Base-by-base conservation (phyloP, 352 stramenopile genomes). In the Globisporangium ultimum region DNA sequence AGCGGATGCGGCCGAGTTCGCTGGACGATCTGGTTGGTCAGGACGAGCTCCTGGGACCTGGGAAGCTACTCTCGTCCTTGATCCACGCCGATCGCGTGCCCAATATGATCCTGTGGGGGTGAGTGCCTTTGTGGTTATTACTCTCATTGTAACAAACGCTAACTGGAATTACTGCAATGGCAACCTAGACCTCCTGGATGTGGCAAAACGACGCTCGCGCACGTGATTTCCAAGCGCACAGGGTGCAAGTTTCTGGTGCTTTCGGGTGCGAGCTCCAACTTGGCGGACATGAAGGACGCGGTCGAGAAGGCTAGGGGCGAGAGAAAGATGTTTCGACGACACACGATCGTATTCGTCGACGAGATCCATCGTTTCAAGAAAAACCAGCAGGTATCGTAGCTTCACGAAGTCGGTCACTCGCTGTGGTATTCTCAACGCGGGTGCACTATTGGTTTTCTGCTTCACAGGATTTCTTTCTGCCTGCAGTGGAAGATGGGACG, bases 321-420 rank as follows among this genome's bases (percentile, higher is more conserved):
- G 60, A 67, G 64, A 18, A 84, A 84, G 50, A 67, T 93, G 55
- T 74, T 87, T 6, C 65, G 67, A 14, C 64, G 84, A 49, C 71
- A 78, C 21, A 95, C 88, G 0, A 91, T 94, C 22, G 73, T 96
- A 17, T 96, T 96, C 50, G 82, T 95, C 1, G 88, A 96, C 45
- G 88, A 96, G 64, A 89, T 96, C 53, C 88, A 96, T 61, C 80
- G 84, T 8, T 95, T 93, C 65, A 95, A 91, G 56, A 95, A 95
- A 64, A 88, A 87, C 55, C 81, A 93, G 40, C 88, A 96, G 28
- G 28, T 36, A 36, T 32, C 4, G 28, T 36, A 36, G 28, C 28
- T 36, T 6, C 28, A 10, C 24, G 5, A 28, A 28, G 24, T 28
- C 24, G 68, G 43, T 53, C 18, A 5, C 28, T 36, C 28, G 28